A percentile compares a stretch with the other conserved stretches of the same genome.
Conservation (phyloP, 2,329 filamentous ascomycete species). For the Fusarium cicatricum region DNA sequence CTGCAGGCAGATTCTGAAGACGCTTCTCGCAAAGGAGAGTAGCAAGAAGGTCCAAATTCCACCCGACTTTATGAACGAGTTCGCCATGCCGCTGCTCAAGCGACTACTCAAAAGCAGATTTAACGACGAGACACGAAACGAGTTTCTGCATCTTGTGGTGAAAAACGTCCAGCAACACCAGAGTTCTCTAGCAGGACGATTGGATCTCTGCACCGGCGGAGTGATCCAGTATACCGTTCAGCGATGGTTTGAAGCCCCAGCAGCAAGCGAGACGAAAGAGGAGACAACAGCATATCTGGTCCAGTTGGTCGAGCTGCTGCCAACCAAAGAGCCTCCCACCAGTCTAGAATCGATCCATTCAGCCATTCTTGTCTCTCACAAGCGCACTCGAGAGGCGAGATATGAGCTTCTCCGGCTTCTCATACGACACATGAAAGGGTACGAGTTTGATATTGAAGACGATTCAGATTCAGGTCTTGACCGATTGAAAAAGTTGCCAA, state of each 20-base stretch:
- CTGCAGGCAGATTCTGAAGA: conserved; percentile 18
- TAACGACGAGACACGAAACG: conserved; percentile 17
- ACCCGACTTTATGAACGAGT: conserved; percentile 23
- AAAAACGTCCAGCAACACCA: conserved; percentile 13
- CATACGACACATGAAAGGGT: conserved; percentile 24
- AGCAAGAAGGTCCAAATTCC: conserved; percentile 11
- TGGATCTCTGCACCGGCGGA: not conserved
- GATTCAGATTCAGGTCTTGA: conserved; percentile 4
- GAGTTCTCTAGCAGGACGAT: not conserved
- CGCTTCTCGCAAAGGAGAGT: conserved; percentile 12
- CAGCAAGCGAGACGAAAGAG: not conserved
- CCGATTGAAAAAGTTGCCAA: not conserved
- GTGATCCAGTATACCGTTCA: conserved; percentile 21
- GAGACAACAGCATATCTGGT: conserved; percentile 2
- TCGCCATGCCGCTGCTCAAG: conserved; percentile 36
- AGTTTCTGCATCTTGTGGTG: conserved; percentile 26
- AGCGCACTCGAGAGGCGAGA: not conserved
- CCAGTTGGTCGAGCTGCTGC: conserved; percentile 13
- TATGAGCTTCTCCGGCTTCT: conserved; percentile 39
- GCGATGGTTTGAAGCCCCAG: conserved; percentile 18
- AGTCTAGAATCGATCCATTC: not conserved
- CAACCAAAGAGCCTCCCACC: not conserved
- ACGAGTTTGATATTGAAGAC: conserved; percentile 37
- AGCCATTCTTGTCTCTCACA: not conserved
- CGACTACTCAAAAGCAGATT: conserved; percentile 22